Evolutionary conservation across 2,329 filamentous ascomycete species (phyloP), one percentile per base, ranked within the genome.

Genomic region (Pseudocercospora ulei): DNA sequence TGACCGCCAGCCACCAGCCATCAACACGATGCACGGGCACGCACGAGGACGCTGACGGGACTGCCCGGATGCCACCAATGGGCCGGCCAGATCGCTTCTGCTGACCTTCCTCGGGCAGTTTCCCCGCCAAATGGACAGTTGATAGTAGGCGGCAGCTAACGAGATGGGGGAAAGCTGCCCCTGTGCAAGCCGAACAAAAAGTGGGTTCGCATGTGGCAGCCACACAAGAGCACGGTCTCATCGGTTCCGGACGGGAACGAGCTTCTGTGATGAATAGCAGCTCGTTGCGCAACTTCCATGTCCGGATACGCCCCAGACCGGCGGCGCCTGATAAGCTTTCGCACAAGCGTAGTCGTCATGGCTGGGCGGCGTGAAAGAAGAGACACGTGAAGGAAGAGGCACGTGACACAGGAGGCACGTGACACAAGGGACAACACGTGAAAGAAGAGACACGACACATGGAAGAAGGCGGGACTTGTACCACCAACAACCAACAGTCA

Each of bases 201-300:
- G 30, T 12, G 23, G 30, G 30, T 23, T 23, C 18, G 30, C 30
- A 33, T 33, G 30, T 33, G 30, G 30, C 30, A 22, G 30, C 30
- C 30, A 33, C 30, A 22, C 20, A 33, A 19, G 18, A 9, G 11
- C 30, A 23, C 18, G 11, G 5, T 33, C n/a, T n/a, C n/a, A 33
- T 33, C 30, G 30, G 20, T 33, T 33, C n/a, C 30, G 30, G 30
- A 33, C 30, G 30, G 30, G 23, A 33, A 33, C 30, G 23, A 33
- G 30, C 30, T 33, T 33, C 30, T 7, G 11, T 13, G 30, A 19
- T 33, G 16, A 13, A 33, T 33, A 22, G 30, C 18, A 33, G 30
- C n/a, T n/a, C n/a, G n/a, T n/a, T n/a, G n/a, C n/a, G n/a, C n/a
- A 19, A 33, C 30, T 22, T 22, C 30, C 30, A n/a, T 6, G 23